Base-by-base conservation (phyloP, 345 rosid species). In the Microthlaspi erraticum region DNA sequence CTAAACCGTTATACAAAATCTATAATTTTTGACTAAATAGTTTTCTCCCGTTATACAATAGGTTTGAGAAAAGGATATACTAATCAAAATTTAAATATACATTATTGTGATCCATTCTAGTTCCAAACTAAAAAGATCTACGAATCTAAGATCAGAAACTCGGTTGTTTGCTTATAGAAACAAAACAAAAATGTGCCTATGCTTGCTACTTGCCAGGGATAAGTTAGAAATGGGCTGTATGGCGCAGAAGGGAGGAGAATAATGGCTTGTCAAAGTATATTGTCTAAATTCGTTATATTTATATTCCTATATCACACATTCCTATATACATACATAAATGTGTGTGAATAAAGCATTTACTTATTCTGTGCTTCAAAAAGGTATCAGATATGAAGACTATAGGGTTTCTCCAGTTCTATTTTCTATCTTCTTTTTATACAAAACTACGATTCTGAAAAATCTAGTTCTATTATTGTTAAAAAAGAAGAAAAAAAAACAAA, bases 281-380 rank as follows among this genome's bases (percentile, higher is more conserved):
- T 54, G 56, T 55, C 31, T 18, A 56, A 65, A 41, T 58, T 49
- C 6, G 38, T 31, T 41, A 66, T 59, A 42, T 29, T 8, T 44
- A 60, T 50, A 55, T 72, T 64, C n/a, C 58, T 72, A 41, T 51
- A 74, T 42, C 66, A 38, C 64, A 26, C 51, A 73, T 72, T 64
- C 70, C 71, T 72, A 55, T 72, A 72, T 14, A 49, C 65, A 57
- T 58, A 41, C 78, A 74, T 74, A 66, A 51, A 66, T 74, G 48
- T 66, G 73, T 74, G 78, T 66, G 78, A 74, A 59, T 66, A 51
- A 74, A 66, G 73, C 62, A 59, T 74, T 74, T 74, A 74, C 73
- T 74, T 74, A 51, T 67, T 74, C 73, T 66, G 78, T 60, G 78
- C 78, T 74, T 51, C 11, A 51, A 74, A 74, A 74, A 67, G 78